Base-by-base conservation (phyloP, 164 flowering plant genomes). In the Annona squamosa region DNA sequence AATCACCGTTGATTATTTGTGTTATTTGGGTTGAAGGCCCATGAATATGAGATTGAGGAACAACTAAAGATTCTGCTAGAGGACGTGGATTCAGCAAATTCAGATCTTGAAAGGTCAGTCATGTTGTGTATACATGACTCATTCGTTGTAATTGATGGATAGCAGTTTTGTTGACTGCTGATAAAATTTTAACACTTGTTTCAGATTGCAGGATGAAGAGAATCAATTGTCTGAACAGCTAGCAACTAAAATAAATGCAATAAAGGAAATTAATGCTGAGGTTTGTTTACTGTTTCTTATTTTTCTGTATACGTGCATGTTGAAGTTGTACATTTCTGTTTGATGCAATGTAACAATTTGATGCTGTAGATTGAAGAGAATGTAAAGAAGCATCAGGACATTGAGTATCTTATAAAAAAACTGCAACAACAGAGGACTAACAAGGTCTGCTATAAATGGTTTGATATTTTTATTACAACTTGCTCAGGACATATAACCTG, bases 171-270 rank as follows among this genome's bases (percentile, higher is more conserved):
- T 41, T 56, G 18, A 42, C 73, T 75, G 37, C 59, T 59, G 4
- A 59, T 67, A 5, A 48, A 46, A 56, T 63, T 4, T 57, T 16
- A 59, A 48, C 62, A 65, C 4, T 46, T 70, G 56, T 69, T 78
- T 76, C 84, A 94, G 98, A 75, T 84, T 87, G 79, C 84, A 84
- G 77, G 90, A 86, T 65, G 90, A 91, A 68, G 97, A 92, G 75
- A 78, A 70, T 65, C 76, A 67, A 10, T 71, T 92, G 47, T 67
- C 77, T 18, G 87, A 90, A 71, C 76, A 75, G 59, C 5, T 85
- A 67, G 80, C 82, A 4, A 43, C 45, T 67, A 73, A 65, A 72
- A 74, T 12, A 72, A 74, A 79, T 76, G 91, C 82, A 69, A 74
- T 87, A 12, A 65, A 52, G 67, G 75, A 78, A 62, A 78, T 87